phyloP scores from a whole-genome alignment of 805 yeast species.

The Scheffersomyces ergatensis region DNA sequence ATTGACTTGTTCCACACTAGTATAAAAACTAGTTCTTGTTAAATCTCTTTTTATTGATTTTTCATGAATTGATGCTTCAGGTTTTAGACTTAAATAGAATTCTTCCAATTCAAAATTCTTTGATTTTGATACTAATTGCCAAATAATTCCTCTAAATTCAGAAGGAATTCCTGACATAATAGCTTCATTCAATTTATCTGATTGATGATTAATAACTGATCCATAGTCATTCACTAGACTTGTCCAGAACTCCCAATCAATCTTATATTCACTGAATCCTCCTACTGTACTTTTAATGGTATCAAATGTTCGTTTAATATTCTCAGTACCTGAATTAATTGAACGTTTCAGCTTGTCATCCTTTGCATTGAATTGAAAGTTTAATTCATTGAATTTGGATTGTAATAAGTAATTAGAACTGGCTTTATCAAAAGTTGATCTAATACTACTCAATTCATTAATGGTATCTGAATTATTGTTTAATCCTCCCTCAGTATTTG shows the following conservation, averaged over 20 bases:
- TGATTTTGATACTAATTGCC: constrained; percentile 87
- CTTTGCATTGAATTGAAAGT: constrained; percentile 47
- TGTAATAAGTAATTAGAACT: constrained; percentile 52
- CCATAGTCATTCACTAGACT: constrained; percentile 74
- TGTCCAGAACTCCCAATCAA: constrained; percentile 90
- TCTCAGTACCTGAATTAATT: constrained; percentile 35
- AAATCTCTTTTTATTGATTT: constrained; percentile 78
- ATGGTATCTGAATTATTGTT: constrained; percentile 2
- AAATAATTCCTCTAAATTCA: constrained; percentile 82
- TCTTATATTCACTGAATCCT: constrained; percentile 33
- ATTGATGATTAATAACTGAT: constrained; percentile 59
- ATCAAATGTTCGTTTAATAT: constrained; percentile 39
- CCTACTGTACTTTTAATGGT: constrained; percentile 51
- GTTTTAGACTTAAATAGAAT: constrained; percentile 50
- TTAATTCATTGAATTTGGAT: constrained; percentile 56
- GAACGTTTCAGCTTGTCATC: constrained; percentile 51
- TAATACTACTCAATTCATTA: constrained; percentile 12
- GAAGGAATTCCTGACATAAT: constrained; percentile 79
- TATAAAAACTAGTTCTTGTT: constrained; percentile 79
- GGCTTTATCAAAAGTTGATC: constrained; percentile 15
- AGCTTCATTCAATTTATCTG: constrained; percentile 56
- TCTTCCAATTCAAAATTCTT: constrained; percentile 65
- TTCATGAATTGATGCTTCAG: constrained; percentile 59
- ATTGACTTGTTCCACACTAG: constrained; percentile 50
- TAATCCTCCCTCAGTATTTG: constrained; percentile 3